Conservation (phyloP, 2,329 filamentous ascomycete genomes). For the Fusarium cicatricum region DNA sequence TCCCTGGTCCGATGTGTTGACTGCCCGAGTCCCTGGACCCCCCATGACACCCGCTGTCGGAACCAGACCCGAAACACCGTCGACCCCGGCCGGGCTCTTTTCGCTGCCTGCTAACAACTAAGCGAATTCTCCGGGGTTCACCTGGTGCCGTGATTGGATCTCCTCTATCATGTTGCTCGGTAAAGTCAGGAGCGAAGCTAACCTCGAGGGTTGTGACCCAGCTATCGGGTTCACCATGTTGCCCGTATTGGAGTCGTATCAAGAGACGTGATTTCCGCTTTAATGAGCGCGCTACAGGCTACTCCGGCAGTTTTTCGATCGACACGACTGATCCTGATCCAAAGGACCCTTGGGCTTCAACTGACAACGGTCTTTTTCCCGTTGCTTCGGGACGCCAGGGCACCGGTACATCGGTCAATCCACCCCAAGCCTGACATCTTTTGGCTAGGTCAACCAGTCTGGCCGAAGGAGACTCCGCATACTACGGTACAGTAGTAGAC, state of each 20-base stretch:
- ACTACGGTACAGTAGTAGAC: too few species aligned
- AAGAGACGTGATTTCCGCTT: slow-evolving; percentile 8
- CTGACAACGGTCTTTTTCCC: slow-evolving; percentile 7
- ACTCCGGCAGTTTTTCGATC: slow-evolving; percentile 14
- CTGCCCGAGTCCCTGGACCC: slow-evolving; percentile 28
- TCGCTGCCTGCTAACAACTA: slow-evolving; percentile 26
- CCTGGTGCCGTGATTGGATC: slow-evolving; percentile 30
- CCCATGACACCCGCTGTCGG: slow-evolving; percentile 29
- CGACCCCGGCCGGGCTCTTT: slow-evolving; percentile 4
- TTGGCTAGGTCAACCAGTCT: slow-evolving; percentile 7
- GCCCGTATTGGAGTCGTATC: slow-evolving; percentile 4
- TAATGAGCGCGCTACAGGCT: not conserved
- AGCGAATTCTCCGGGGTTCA: slow-evolving; percentile 24
- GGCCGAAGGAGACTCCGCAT: not conserved
- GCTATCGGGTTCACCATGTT: slow-evolving; percentile 6
- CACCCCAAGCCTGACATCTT: not conserved
- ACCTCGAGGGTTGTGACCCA: slow-evolving; percentile 2
- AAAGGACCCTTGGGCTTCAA: slow-evolving; percentile 14
- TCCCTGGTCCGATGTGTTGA: slow-evolving; percentile 23
- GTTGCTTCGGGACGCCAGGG: slow-evolving; percentile 15
- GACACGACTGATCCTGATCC: slow-evolving; percentile 19
- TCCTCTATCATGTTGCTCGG: slow-evolving; percentile 19
- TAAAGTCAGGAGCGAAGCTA: slow-evolving; percentile 10
- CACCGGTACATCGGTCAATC: not conserved
- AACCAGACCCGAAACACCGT: slow-evolving; percentile 27